Conservation (phyloP, 2,329 filamentous ascomycete species). For the Ophiostoma tasmaniense region DNA sequence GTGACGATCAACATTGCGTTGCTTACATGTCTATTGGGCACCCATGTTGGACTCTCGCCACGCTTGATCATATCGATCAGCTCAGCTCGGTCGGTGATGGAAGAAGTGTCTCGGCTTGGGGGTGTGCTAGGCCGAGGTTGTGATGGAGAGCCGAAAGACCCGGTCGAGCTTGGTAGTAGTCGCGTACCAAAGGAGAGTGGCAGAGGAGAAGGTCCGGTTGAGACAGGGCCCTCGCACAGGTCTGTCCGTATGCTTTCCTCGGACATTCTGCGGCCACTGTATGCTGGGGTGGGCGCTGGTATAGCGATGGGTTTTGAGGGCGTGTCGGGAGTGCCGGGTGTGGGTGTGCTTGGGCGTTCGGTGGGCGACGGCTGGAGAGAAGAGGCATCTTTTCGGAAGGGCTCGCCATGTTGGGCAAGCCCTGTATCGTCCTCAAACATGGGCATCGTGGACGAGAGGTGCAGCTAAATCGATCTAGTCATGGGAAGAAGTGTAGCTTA, state of each 20-base stretch:
- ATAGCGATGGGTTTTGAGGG: slow-evolving; percentile 23
- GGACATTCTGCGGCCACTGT: slow-evolving; percentile 35
- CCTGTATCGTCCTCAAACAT: slow-evolving; percentile 48
- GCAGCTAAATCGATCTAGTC: not conserved
- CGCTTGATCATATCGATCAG: slow-evolving; percentile 79
- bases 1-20: not conserved
- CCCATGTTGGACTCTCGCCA: slow-evolving; percentile 68
- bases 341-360: not conserved
- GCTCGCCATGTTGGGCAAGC: slow-evolving; percentile 22
- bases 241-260: slow-evolving; percentile 55
- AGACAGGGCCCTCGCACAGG: slow-evolving; percentile 49
- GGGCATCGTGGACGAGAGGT: slow-evolving; percentile 39
- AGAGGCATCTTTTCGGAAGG: slow-evolving; percentile 15
- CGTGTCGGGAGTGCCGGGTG: not conserved
- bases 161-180: not conserved
- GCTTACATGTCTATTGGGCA: slow-evolving; percentile 49
- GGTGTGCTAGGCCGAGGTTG: not conserved
- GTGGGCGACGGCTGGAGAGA: not conserved
- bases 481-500: not conserved
- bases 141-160: not conserved
- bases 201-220: slow-evolving; percentile 31
- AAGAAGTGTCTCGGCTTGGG: not conserved
- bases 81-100: slow-evolving; percentile 55
- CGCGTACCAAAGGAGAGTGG: not conserved
- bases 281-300: slow-evolving; percentile 14